A percentile compares a stretch with the other conserved stretches of the same genome.
phyloP scores from a whole-genome alignment of 192 early-diverging fungal species.

The Mortierella alpina region DNA sequence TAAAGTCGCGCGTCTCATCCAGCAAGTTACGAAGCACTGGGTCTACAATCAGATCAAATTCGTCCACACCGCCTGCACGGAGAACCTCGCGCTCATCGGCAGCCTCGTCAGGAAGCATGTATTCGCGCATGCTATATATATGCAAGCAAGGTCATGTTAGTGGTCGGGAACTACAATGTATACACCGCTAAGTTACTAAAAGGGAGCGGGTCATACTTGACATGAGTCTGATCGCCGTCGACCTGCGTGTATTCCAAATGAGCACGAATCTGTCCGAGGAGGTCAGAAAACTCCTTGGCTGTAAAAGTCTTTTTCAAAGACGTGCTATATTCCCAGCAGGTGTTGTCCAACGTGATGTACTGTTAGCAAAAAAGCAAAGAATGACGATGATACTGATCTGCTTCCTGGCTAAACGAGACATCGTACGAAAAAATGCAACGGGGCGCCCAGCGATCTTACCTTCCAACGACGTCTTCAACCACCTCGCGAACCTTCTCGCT shows the following conservation, averaged over 20 bases:
- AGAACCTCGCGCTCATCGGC: constrained; percentile 74
- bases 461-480: constrained; percentile 70
- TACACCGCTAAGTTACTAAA: too few species aligned
- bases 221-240: constrained; percentile 41
- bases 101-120: constrained; percentile 71
- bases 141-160: background rate
- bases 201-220: constrained; percentile 12
- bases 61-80: constrained; percentile 61
- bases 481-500: constrained; percentile 74
- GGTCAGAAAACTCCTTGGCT: constrained; percentile 66
- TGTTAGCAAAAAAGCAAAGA: too few species aligned
- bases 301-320: constrained; percentile 67
- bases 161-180: too few species aligned
- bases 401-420: too few species aligned
- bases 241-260: constrained; percentile 64
- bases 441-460: constrained; percentile 49
- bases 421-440: too few species aligned
- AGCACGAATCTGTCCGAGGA: constrained; percentile 65
- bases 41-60: constrained; percentile 62
- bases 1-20: constrained; percentile 89
- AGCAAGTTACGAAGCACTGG: constrained; percentile 76
- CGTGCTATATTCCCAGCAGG: too few species aligned
- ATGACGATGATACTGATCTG: too few species aligned
- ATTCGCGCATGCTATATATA: constrained; percentile 57
- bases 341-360: too few species aligned